Base-by-base conservation (phyloP, 1,284 basidiomycete species). In the Ceratobasidium sp. region DNA sequence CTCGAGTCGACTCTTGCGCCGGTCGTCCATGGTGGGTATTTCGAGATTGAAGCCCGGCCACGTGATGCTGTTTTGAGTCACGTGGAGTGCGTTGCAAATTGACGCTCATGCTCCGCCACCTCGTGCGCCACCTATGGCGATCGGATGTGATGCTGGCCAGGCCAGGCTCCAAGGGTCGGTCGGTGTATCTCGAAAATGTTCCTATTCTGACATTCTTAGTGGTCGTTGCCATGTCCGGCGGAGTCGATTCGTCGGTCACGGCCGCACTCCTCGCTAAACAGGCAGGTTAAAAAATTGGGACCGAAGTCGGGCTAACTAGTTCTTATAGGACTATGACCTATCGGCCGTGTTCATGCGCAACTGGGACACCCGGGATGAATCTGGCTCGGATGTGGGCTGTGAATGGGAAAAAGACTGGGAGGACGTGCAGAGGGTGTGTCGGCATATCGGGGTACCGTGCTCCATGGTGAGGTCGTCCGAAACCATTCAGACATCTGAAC, bases 401-500 rank as follows among this genome's bases (percentile, higher is more conserved):
- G 91, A 94, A 78, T 98, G 96, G 96, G 91, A 98, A 80, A 90
- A 88, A 72, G 96, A 98, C 77, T 98, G 93, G 92, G 86, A 91
- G 72, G 93, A 96, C 77, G 96, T 98, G 0, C 88, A 90, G 77
- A 82, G 83, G 8, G 92, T 97, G 9, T 95, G 94, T 78, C 84
- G 79, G 72, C 85, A 84, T 76, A 84, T 87, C 69, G 91, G 83
- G 64, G 86, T 92, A 48, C 87, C 86, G 38, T 88, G 85, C 75
- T 79, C 83, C 76, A 84, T 95, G 86, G 92, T 92, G 66, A 69
- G 83, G 23, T 6, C 30, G 8, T 16, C 28, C 30, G 1, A 61
- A 38, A 30, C 36, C 23, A 12, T 7, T 21, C 5, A 40, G 7
- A 16, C 23, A 18, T 6, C 25, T 49, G 11, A 2, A 71, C 36